phyloP scores from a whole-genome alignment of 116 monocot genomes.

The Dioscorea cayenensis region DNA sequence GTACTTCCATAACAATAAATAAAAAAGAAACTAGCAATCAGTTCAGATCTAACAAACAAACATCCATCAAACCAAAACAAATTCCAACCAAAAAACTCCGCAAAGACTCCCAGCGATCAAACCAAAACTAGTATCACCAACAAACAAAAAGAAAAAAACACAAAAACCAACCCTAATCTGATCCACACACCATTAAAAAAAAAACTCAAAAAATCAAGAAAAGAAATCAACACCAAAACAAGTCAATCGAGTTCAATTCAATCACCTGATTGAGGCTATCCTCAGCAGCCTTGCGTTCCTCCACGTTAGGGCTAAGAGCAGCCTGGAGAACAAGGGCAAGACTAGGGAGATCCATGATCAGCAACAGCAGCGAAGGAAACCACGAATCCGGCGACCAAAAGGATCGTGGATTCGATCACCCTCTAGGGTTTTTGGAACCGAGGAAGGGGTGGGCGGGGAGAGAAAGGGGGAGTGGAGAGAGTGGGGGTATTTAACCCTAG shows the following conservation, averaged over 20 bases:
- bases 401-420: background rate
- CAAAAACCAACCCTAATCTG: background rate
- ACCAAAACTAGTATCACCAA: too few relatives aligned
- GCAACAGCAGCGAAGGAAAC: background rate
- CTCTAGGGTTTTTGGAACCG: background rate
- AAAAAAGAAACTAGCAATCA: too few relatives aligned
- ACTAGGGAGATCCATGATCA: conserved; percentile 66
- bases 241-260: background rate
- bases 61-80: too few relatives aligned
- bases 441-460: background rate
- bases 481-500: conserved; percentile 49
- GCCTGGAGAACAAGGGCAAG: conserved; percentile 68
- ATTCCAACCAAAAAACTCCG: too few relatives aligned
- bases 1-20: too few relatives aligned
- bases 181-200: background rate
- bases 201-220: background rate
- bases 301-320: conserved; percentile 73
- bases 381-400: background rate
- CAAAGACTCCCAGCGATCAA: too few relatives aligned
- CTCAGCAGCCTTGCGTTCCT: conserved; percentile 85
- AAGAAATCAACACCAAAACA: background rate
- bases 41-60: too few relatives aligned
- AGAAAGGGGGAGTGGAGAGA: background rate
- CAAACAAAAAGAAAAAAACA: background rate
- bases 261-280: conserved; percentile 75